Evolutionary conservation across 345 rosid species (phyloP).

Genomic region (rapeseed (Brassica napus)): DNA sequence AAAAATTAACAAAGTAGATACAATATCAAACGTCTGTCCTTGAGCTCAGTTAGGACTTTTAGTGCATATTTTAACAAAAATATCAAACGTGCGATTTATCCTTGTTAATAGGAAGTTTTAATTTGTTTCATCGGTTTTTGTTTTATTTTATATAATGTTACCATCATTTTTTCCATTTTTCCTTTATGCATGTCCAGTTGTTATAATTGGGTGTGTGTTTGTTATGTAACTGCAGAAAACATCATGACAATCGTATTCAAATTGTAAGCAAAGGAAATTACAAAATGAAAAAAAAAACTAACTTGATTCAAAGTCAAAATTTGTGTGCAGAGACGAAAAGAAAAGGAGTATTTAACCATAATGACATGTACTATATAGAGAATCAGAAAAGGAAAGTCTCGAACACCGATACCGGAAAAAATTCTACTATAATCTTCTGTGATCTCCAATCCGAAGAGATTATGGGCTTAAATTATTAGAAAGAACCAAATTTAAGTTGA

Average conservation of each 20-base stretch:
- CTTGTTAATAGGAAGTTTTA: neutral
- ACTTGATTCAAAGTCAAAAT: conserved; percentile 24
- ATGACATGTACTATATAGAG: neutral
- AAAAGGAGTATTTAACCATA: neutral
- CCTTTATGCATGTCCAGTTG: neutral
- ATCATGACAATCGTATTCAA: neutral
- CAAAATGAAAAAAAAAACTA: neutral
- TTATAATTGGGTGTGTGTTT: neutral
- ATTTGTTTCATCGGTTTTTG: neutral
- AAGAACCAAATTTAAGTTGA: neutral
- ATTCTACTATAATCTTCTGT: neutral
- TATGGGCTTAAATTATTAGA: neutral
- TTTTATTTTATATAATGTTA: neutral
- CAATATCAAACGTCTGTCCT: no score
- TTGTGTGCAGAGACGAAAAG: conserved; percentile 8
- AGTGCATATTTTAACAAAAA: no score
- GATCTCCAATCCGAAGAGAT: neutral
- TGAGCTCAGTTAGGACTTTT: no score
- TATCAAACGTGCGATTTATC: neutral
- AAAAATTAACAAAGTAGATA: no score
- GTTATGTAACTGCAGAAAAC: neutral
- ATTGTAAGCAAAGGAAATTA: neutral
- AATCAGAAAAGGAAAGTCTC: neutral
- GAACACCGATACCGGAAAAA: neutral
- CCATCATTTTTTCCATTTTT: neutral